Evolutionary conservation across 768 basidiomycete species (phyloP), one percentile per base, ranked within the genome.

Genomic region (Amanita molliuscula): DNA sequence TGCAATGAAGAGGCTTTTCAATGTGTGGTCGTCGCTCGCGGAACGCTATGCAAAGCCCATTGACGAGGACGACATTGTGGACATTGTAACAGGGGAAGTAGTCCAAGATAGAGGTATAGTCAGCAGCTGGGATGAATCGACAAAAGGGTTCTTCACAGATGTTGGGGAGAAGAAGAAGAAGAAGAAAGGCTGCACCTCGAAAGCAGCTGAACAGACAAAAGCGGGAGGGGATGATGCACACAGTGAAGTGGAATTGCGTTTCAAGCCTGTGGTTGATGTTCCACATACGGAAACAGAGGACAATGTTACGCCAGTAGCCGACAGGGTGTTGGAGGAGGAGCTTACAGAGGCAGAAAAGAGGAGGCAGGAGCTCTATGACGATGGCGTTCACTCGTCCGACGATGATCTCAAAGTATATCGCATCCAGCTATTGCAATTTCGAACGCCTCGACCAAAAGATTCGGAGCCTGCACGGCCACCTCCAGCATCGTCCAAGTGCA

Each of bases 41-140:
- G 78, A 82, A 43, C 76, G 84, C 21, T 84, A 88, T 59, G 72
- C 75, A 29, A 73, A 77, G 45, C 72, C 74, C 38, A 65, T 87
- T 34, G 84, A 86, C 55, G 81, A 89, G 58, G 88, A 90, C 62
- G 88, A 91, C 61, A 81, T 89, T 41, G 70, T 90, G 28, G 82
- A 89, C 58, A 66, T 91, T 2, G 66, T 69, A 48, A 79, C 77
- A 9, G 75, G 72, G 9, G 62, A 75, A 53, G 70, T 90, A 36
- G 67, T 86, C 51, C 79, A 77, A 57, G 84, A 90, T 61, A 76
- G 84, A 52, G 88, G 88, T 1, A 74, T 85, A 3, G 65, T 85
- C 41, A 63, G 70, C 13, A 58, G 64, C 20, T 62, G 63, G 44
- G 69, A 64, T 31, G 9, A 11, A 20, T 72, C 70, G 55, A 61